Percentiles rank a stretch among this genome's conserved stretches.
Conservation (phyloP, 148 eudicot genomes). For the Vaccinium macrocarpon region DNA sequence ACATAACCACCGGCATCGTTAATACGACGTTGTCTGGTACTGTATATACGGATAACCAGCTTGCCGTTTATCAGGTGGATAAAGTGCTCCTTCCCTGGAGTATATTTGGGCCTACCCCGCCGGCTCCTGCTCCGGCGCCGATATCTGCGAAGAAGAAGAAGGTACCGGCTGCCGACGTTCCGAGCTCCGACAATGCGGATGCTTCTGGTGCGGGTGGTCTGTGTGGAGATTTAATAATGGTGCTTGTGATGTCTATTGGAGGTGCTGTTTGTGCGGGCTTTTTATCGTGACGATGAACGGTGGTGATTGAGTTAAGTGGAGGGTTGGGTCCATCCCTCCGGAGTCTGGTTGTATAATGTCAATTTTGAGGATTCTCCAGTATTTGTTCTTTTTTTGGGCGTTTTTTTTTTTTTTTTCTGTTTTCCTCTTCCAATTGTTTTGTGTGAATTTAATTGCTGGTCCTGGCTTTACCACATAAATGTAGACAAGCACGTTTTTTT, state of each 20-base stretch:
- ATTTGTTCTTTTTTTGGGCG: background rate
- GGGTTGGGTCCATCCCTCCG: background rate
- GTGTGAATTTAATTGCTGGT: background rate
- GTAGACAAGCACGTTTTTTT: background rate
- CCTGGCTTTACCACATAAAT: background rate
- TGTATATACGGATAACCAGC: slow-evolving; percentile 54
- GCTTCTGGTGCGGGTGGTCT: slow-evolving; percentile 28
- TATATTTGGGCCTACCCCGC: slow-evolving; percentile 52
- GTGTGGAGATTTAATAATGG: slow-evolving; percentile 17
- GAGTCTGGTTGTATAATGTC: background rate
- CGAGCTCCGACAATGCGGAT: slow-evolving; percentile 17
- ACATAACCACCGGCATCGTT: slow-evolving; percentile 70
- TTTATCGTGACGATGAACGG: slow-evolving; percentile 23
- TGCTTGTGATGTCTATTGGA: background rate
- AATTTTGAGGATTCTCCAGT: slow-evolving; percentile 8
- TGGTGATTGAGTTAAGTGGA: background rate
- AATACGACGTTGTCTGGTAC: slow-evolving; percentile 59
- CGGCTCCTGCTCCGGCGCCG: slow-evolving; percentile 66
- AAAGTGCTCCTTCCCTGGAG: slow-evolving; percentile 73
- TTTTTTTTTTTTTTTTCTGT: background rate
- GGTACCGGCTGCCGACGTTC: slow-evolving; percentile 22
- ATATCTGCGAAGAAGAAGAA: slow-evolving; percentile 35
- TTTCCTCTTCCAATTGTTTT: background rate
- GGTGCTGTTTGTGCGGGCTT: slow-evolving; percentile 11
- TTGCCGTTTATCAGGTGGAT: slow-evolving; percentile 89